Evolutionary conservation across 805 yeast genomes (phyloP).

Genomic region (Deakozyma indianensis): DNA sequence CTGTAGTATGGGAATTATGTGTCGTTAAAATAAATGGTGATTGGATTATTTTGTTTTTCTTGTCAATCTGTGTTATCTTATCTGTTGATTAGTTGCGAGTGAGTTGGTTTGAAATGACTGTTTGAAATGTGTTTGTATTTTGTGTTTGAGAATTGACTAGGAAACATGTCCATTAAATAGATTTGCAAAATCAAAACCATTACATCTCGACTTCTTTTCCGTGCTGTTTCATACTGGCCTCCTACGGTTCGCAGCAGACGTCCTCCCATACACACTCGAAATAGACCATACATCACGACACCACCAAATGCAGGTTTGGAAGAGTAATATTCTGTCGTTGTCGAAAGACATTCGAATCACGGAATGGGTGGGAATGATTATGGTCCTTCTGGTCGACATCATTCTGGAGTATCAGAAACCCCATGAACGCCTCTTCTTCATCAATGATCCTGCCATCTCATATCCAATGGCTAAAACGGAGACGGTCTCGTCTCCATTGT

Average conservation of each 20-base stretch:
- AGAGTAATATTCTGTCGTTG: neutral
- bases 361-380: conserved; percentile 4
- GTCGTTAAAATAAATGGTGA: conserved; percentile 1
- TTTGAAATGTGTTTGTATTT: no score
- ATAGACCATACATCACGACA: no score
- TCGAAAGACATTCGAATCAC: neutral
- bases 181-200: no score
- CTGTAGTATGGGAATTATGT: neutral
- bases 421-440: conserved; percentile 61
- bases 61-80: no score
- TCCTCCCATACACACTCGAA: neutral
- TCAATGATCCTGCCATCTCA: conserved; percentile 62
- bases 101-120: no score
- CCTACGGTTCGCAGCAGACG: neutral
- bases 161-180: no score
- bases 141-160: no score
- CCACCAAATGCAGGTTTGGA: neutral
- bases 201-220: no score
- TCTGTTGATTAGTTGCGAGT: no score
- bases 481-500: conserved; percentile 43
- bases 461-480: conserved; percentile 73
- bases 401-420: conserved; percentile 28
- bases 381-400: conserved; percentile 5
- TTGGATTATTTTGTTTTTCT: no score
- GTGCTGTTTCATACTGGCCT: no score